A percentile compares a stretch with the other conserved stretches of the same genome.
phyloP scores from a whole-genome alignment of 306 rosid species.

The Malus domestica region DNA sequence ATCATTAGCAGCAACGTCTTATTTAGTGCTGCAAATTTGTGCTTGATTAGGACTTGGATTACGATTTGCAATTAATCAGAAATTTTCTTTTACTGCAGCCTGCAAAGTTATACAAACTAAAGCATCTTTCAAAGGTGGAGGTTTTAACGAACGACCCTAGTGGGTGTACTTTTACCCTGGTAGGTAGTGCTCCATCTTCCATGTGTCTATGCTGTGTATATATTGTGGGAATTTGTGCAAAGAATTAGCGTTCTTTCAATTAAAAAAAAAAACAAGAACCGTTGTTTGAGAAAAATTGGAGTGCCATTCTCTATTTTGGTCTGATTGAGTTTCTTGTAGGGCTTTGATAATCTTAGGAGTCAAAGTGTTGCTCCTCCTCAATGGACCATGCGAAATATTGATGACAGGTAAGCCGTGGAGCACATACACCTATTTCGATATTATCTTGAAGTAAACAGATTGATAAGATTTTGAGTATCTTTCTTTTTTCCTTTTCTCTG shows the following conservation, averaged over 20 bases:
- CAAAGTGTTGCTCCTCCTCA: constrained; percentile 89
- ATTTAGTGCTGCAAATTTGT: not conserved
- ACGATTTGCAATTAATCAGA: not conserved
- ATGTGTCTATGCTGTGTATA: constrained; percentile 2
- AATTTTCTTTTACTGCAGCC: constrained; percentile 47
- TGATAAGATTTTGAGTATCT: constrained; percentile 9
- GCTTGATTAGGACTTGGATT: not conserved
- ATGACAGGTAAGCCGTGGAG: constrained; percentile 60
- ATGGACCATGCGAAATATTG: constrained; percentile 94
- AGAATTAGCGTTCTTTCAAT: not conserved
- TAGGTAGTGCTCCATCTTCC: constrained; percentile 54
- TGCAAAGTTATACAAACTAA: constrained; percentile 89
- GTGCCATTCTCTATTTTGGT: not conserved
- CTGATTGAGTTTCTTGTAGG: constrained; percentile 46
- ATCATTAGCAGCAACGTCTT: not conserved
- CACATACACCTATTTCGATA: not conserved
- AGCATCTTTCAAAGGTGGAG: constrained; percentile 93
- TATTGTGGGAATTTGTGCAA: not conserved
- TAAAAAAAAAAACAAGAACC: constrained; percentile 15
- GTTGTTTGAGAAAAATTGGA: not conserved
- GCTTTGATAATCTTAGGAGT: constrained; percentile 87
- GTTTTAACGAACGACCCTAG: constrained; percentile 76
- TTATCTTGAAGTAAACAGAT: constrained; percentile 3
- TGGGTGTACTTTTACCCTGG: constrained; percentile 91
- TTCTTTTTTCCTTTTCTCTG: not conserved